Base-by-base conservation (phyloP, 106 monocot species). In the Acorus gramineus region DNA sequence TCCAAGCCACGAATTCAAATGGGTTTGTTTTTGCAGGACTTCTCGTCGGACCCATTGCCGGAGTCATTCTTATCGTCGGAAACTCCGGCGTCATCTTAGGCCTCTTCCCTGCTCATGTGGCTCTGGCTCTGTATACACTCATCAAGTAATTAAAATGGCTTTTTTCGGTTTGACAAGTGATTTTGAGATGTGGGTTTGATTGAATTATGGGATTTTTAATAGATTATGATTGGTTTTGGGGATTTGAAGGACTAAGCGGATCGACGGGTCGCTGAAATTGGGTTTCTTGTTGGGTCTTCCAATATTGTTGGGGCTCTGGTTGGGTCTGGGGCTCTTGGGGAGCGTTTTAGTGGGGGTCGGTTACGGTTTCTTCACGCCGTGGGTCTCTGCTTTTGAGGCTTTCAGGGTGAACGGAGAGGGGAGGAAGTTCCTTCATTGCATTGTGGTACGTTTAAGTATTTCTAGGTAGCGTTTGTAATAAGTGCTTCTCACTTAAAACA, bases 311-410 rank as follows among this genome's bases (percentile, higher is more conserved):
- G 68, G 46, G 28, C 75, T 95, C 2, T 95, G 86, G 86, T 56
- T 95, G 50, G 74, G 62, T 44, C 75, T 95, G 46, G 64, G 86
- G 71, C 81, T 84, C 42, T 62, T 69, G 8, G 90, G 82, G 14
- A 90, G 84, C 65, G 70, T 82, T 63, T 67, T 95, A 42, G 82
- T 84, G 42, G 90, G 90, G 13, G 9, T 95, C 66, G 94, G 94
- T 45, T 90, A 86, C 64, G 86, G 94, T 2, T 84, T 95, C 64
- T 82, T 95, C 61, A 69, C 84, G n/a, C 86, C 86, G 50, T 86
- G 84, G 89, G 50, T 89, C 6, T 86, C 93, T 47, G 84, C 93
- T 60, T 95, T 95, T 67, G 94, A 90, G 55, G 90, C 94, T 42
- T 90, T 95, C 60, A 60, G 94, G 11, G 67, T 78, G 59, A 78